Percentiles rank a stretch among this genome's conserved stretches.
Conservation (phyloP, 2,329 filamentous ascomycete species). For the Epicoccum nigrum region DNA sequence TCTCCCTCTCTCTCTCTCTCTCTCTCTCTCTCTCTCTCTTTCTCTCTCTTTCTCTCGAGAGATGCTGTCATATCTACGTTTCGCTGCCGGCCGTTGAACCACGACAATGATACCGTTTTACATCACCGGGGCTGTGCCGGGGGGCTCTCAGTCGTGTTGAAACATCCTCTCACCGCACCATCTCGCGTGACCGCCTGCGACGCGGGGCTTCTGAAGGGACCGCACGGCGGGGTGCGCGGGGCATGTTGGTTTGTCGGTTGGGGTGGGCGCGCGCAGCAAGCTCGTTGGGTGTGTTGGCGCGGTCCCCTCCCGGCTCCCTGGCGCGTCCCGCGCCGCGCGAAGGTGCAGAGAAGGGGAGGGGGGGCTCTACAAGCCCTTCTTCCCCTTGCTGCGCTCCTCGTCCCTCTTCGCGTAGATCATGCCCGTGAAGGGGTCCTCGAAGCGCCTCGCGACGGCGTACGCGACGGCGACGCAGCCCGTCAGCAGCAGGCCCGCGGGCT, state of each 20-base stretch:
- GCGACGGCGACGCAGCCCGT: conserved; percentile 76
- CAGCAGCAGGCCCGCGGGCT: conserved; percentile 82
- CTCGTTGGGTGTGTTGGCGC: too few relatives aligned
- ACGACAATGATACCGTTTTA: conserved; percentile 6
- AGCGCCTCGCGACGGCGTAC: conserved; percentile 81
- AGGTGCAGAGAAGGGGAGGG: too few relatives aligned
- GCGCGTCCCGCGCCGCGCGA: too few relatives aligned
- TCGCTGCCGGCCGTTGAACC: conserved; percentile 22
- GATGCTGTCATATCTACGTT: conserved; percentile 20
- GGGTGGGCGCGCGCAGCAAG: too few relatives aligned
- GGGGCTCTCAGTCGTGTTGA: conserved; percentile 25
- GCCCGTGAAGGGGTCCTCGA: conserved; percentile 93
- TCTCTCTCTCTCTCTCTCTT: too few relatives aligned
- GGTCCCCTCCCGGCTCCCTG: too few relatives aligned
- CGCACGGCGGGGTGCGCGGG: background rate
- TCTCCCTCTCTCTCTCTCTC: too few relatives aligned
- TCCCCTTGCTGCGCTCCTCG: conserved; percentile 51
- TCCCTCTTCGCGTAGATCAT: conserved; percentile 92
- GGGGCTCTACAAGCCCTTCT: conserved; percentile 39
- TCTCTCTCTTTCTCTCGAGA: too few relatives aligned
- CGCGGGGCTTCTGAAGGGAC: background rate
- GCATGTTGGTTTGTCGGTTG: too few relatives aligned
- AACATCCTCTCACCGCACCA: conserved; percentile 3
- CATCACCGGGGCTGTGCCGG: conserved; percentile 19
- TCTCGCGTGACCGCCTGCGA: background rate